These are phyloP conservation scores for Phytophthora rubi DNA, from an alignment of 352 stramenopile genomes.

Conservation along the genomic window DNA sequence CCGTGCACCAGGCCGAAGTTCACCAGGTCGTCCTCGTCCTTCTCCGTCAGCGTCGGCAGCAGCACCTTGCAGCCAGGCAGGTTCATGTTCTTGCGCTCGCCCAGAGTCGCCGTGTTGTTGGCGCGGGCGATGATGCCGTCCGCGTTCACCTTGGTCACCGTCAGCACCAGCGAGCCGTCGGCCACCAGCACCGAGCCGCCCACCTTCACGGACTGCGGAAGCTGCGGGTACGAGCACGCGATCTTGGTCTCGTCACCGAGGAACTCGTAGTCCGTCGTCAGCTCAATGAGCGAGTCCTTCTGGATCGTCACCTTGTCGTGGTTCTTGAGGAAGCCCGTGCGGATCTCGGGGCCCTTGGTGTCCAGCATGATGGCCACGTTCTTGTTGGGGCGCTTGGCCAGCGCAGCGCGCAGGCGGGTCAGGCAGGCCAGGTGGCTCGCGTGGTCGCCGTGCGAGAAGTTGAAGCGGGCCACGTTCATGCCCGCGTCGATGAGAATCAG, in stretches of 20 bases:
- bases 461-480: conserved; percentile 96
- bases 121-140: no score
- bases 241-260: conserved; percentile 87
- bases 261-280: conserved; percentile 70
- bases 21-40: conserved; percentile 93
- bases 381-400: no score
- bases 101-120: no score
- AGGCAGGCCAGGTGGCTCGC: no score
- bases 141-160: conserved; percentile 52
- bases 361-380: no score
- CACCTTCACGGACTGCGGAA: conserved; percentile 90
- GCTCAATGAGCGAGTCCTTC: conserved; percentile 63
- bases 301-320: conserved; percentile 74
- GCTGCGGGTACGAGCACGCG: conserved; percentile 93
- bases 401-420: no score
- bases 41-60: conserved; percentile 62
- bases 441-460: no score
- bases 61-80: no score
- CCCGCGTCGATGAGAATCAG: conserved; percentile 84
- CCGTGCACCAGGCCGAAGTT: conserved; percentile 96
- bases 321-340: conserved; percentile 87
- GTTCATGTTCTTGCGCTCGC: no score
- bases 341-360: conserved; percentile 77
- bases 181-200: conserved; percentile 94
- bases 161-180: conserved; percentile 94